Conservation (phyloP, 2,329 filamentous ascomycete genomes). For the Zymoseptoria crescenta region DNA sequence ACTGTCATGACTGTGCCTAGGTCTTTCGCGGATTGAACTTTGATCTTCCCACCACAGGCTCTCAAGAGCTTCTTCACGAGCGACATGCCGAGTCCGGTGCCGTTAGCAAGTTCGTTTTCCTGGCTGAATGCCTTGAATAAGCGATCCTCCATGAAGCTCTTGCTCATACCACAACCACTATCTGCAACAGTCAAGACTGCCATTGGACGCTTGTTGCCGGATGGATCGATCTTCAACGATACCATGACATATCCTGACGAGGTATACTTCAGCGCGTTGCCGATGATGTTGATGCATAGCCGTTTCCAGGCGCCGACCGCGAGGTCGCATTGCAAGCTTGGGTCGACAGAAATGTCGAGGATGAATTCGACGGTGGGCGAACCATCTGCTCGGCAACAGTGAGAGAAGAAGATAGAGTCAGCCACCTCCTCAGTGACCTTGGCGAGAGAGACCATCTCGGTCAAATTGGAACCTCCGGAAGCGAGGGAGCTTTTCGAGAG, state of each 20-base stretch:
- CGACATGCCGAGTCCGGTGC: constrained; percentile 58
- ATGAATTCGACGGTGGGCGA: constrained; percentile 36
- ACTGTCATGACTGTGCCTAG: constrained; percentile 17
- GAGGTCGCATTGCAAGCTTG: constrained; percentile 36
- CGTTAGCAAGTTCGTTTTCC: constrained; percentile 53
- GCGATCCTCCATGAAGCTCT: constrained; percentile 53
- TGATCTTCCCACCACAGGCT: constrained; percentile 51
- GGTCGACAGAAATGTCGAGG: constrained; percentile 34
- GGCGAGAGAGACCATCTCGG: constrained; percentile 1
- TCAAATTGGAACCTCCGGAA: not conserved
- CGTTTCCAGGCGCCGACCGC: constrained; percentile 41
- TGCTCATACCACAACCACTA: constrained; percentile 58
- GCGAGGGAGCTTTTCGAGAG: not conserved
- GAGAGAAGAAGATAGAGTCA: constrained; percentile 4
- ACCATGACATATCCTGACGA: constrained; percentile 35
- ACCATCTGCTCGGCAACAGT: constrained; percentile 1
- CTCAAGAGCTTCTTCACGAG: constrained; percentile 55
- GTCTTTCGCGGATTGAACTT: constrained; percentile 24
- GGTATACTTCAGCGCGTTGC: constrained; percentile 45
- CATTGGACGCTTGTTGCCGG: constrained; percentile 16
- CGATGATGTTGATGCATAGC: constrained; percentile 41
- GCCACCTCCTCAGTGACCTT: constrained; percentile 7
- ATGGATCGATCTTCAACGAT: constrained; percentile 15
- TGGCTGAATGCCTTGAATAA: constrained; percentile 59
- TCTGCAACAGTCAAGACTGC: constrained; percentile 44